Percentiles rank a stretch among this genome's conserved stretches.
Conservation (phyloP, 1,284 basidiomycete genomes). For the Puccinia brachypodii region DNA sequence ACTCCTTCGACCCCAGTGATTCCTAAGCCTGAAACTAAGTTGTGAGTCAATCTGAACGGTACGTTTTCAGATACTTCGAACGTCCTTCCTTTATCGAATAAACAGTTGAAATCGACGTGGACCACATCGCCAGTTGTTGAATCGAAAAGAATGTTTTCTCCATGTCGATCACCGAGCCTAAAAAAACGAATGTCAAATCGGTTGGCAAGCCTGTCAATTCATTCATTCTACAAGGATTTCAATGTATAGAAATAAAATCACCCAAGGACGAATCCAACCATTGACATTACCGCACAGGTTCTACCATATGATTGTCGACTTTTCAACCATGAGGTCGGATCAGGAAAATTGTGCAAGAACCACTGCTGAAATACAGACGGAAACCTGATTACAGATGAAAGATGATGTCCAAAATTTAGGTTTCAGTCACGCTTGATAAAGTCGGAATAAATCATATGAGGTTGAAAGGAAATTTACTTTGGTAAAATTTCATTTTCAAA, state of each 20-base stretch:
- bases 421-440: background rate
- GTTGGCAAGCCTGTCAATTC: background rate
- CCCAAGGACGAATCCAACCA: slow-evolving; percentile 98
- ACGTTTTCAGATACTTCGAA: slow-evolving; percentile 90
- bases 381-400: slow-evolving; percentile 61
- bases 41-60: slow-evolving; percentile 93
- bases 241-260: slow-evolving; percentile 58
- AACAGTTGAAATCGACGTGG: slow-evolving; percentile 97
- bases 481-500: slow-evolving; percentile 68
- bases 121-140: slow-evolving; percentile 83
- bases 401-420: background rate
- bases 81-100: slow-evolving; percentile 92
- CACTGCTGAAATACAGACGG: slow-evolving; percentile 92
- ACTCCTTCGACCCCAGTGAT: slow-evolving; percentile 93
- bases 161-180: slow-evolving; percentile 94
- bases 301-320: slow-evolving; percentile 82
- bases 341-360: slow-evolving; percentile 95
- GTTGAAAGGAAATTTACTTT: slow-evolving; percentile 60
- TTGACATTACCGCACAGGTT: slow-evolving; percentile 95
- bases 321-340: slow-evolving; percentile 90
- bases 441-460: background rate
- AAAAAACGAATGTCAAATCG: background rate
- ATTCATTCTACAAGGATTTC: background rate
- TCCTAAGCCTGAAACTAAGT: slow-evolving; percentile 88
- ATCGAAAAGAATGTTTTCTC: slow-evolving; percentile 95